These are phyloP conservation scores for Capsicum baccatum DNA, from an alignment of 257 asterid species.

Conservation along the genomic window DNA sequence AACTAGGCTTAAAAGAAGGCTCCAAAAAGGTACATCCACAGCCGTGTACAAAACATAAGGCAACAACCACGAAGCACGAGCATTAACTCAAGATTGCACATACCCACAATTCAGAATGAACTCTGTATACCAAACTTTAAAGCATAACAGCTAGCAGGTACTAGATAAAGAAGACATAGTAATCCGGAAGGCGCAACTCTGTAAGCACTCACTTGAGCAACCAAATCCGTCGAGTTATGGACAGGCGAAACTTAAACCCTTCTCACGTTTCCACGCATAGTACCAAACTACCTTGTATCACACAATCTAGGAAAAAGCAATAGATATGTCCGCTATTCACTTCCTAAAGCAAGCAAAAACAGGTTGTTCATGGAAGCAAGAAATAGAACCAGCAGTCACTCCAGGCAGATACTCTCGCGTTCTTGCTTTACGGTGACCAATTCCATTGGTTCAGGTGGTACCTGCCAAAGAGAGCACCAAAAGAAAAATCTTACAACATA, in stretches of 20 bases:
- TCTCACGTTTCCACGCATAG: no score
- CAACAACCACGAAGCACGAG: background rate
- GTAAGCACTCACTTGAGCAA: background rate
- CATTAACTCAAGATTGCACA: background rate
- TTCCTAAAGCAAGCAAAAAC: conserved; percentile 15
- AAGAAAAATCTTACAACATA: background rate
- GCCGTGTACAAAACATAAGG: background rate
- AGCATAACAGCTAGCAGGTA: background rate
- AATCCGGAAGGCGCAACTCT: background rate
- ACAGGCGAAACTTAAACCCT: background rate
- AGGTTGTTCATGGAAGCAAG: background rate
- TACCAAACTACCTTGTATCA: background rate
- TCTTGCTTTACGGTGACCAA: background rate
- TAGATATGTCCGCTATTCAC: background rate
- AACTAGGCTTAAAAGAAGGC: background rate
- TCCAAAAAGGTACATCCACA: background rate
- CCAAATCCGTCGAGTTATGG: background rate
- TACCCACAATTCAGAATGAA: background rate
- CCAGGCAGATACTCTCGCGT: conserved; percentile 6
- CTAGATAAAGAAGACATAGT: background rate
- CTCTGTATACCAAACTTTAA: background rate
- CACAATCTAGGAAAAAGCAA: background rate
- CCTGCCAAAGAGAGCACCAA: conserved; percentile 17
- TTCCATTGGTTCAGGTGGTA: conserved; percentile 2
- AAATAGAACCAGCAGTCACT: background rate